Conservation (phyloP, 1,139 yeast species). For the Nakaseomyces bracarensis region DNA sequence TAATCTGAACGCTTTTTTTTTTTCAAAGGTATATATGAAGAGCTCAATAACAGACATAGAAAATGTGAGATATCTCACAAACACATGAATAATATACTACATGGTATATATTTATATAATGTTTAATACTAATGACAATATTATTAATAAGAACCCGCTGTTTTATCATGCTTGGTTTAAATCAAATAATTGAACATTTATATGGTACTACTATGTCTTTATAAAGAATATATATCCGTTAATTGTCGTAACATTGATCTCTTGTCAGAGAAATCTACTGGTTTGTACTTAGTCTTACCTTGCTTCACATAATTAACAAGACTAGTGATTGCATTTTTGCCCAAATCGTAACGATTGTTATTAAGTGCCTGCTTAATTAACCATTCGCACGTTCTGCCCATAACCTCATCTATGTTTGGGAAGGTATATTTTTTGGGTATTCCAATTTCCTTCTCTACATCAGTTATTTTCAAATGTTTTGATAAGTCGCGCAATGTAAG, state of each 20-base stretch:
- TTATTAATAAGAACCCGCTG: neutral
- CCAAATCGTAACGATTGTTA: neutral
- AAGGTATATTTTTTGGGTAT: constrained; percentile 73
- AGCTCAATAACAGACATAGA: too few relatives aligned
- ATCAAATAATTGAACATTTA: neutral
- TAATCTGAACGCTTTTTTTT: too few relatives aligned
- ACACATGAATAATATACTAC: too few relatives aligned
- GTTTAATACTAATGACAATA: neutral
- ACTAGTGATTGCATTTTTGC: neutral
- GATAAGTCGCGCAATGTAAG: constrained; percentile 55
- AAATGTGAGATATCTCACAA: too few relatives aligned
- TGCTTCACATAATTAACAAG: constrained; percentile 1
- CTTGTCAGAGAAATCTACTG: constrained; percentile 3
- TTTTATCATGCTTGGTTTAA: too few relatives aligned
- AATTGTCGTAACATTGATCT: constrained; percentile 2
- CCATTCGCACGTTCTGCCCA: constrained; percentile 32
- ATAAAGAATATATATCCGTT: neutral
- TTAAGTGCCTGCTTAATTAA: constrained; percentile 9
- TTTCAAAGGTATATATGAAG: too few relatives aligned
- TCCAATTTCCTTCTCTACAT: constrained; percentile 56
- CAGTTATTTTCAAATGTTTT: constrained; percentile 53
- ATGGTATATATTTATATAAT: neutral
- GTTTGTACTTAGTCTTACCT: constrained; percentile 8
- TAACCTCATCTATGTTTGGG: constrained; percentile 63
- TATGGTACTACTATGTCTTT: neutral